Evolutionary conservation across 1,284 basidiomycete genomes (phyloP).

Genomic region (Leccinum fallax): DNA sequence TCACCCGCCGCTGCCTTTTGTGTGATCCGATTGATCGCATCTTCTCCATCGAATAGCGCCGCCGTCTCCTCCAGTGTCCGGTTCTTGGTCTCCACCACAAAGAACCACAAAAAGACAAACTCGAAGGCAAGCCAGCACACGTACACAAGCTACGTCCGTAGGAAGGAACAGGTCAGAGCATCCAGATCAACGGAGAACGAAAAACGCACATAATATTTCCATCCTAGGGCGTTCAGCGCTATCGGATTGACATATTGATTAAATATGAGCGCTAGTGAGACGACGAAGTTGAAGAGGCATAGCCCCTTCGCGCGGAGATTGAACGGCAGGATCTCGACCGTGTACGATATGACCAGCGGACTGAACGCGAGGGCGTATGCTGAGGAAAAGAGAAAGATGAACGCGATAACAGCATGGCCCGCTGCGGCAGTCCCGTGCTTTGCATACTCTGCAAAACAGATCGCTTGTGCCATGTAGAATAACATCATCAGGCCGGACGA

Average conservation of each 20-base stretch:
- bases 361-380: conserved; percentile 73
- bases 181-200: not conserved
- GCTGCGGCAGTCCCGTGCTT: conserved; percentile 46
- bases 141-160: conserved; percentile 54
- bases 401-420: conserved; percentile 70
- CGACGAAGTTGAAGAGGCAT: conserved; percentile 70
- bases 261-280: conserved; percentile 70
- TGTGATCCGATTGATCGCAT: conserved; percentile 47
- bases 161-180: not conserved
- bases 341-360: conserved; percentile 74
- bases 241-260: conserved; percentile 87
- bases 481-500: conserved; percentile 69
- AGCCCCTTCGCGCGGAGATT: conserved; percentile 78
- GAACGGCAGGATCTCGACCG: conserved; percentile 76
- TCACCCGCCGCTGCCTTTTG: conserved; percentile 27
- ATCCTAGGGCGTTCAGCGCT: conserved; percentile 57
- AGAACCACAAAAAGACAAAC: conserved; percentile 63
- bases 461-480: conserved; percentile 72
- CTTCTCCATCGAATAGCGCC: conserved; percentile 69
- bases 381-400: conserved; percentile 77
- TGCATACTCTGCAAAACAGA: conserved; percentile 66
- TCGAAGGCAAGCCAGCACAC: conserved; percentile 71
- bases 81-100: conserved; percentile 72
- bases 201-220: conserved; percentile 61
- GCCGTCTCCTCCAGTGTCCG: conserved; percentile 76